Base-by-base conservation (phyloP, 2,329 filamentous ascomycete genomes). In the Fusarium napiforme region DNA sequence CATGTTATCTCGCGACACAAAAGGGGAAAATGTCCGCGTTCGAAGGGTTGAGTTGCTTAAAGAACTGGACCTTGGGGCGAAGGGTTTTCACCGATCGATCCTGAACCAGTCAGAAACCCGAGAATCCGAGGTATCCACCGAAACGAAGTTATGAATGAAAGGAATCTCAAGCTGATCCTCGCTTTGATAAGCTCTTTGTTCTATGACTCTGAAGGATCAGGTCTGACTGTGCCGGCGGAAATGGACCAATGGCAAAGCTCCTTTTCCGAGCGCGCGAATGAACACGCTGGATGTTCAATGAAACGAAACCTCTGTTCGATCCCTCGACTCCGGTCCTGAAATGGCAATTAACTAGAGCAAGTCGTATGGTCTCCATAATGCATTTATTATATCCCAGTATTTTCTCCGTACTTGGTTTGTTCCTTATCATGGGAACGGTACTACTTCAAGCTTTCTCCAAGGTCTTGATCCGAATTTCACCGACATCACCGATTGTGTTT, bases 241-340 rank as follows among this genome's bases (percentile, higher is more conserved):
- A n/a, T 14, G 9, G 7, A 1, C 64, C 64, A 67, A 67, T 67
- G 3, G 36, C 3, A 5, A 37, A 5, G 18, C 42, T 47, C 15
- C 6, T 3, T 67, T 67, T 67, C 64, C 64, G 64, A 67, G 15
- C 34, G 3, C 11, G 3, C 64, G 53, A 67, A 67, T 67, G 12
- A 26, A 11, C 12, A 30, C 11, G 3, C 45, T n/a, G 26, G 14
- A 30, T 30, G 21, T 18, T n/a, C 28, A 21, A 30, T 9, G 14
- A n/a, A 21, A 21, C 45, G 14, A 30, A n/a, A 30, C 26, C 19
- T 16, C 14, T 8, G 16, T 37, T 37, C 1, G 11, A 7, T 37
- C 36, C 21, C 28, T 49, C 21, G 8, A 11, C n/a, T 18, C 10
- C 3, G 9, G 2, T 21, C n/a, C 10, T 32, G 3, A 10, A 36